Evolutionary conservation across 1,139 yeast species (phyloP), one percentile per base, ranked within the genome.

Genomic region (Protomyces gravidus): DNA sequence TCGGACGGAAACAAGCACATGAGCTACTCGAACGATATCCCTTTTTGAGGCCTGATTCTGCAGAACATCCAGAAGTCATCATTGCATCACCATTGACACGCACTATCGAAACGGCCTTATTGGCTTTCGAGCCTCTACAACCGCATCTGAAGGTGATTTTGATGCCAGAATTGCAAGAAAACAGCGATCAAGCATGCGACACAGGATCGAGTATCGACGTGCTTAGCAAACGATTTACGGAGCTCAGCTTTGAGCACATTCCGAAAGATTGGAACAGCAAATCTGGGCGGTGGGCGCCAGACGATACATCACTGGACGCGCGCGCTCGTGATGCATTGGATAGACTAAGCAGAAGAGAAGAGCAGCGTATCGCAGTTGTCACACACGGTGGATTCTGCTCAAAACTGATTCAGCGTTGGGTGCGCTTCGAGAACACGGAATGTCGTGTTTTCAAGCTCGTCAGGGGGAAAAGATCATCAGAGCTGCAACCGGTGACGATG

Each of bases 51-150:
- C 19, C 32, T 7, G 9, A 45, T 5, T 30, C 50, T 15, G 21
- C 17, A n/a, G 30, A 28, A 5, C n/a, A 48, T 15, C 60, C 55
- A 7, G 63, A 63, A n/a, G 36, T 61, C 19, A 63, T 63, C 36
- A 33, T 62, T 33, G 57, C 63, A 19, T 62, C 65, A 13, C 65
- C 65, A n/a, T 45, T 63, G 36, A 62, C 56, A 5, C 57, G 65
- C 7, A 56, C 65, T 3, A 50, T 63, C 2, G 64, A 63, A 45
- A 63, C 65, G 11, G 45, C 56, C 19, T 42, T 52, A 39, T 28
- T 63, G n/a, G 65, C 53, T 9, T 53, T 63, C 25, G 36, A 56
- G 28, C 21, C 27, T 17, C 33, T 27, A n/a, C 32, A 48, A 6
- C 32, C 30, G n/a, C 17, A 25, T 5, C 25, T 26, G 17, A 32